Base-by-base conservation (phyloP, 768 basidiomycete genomes). In the Termitomyces sp. region DNA sequence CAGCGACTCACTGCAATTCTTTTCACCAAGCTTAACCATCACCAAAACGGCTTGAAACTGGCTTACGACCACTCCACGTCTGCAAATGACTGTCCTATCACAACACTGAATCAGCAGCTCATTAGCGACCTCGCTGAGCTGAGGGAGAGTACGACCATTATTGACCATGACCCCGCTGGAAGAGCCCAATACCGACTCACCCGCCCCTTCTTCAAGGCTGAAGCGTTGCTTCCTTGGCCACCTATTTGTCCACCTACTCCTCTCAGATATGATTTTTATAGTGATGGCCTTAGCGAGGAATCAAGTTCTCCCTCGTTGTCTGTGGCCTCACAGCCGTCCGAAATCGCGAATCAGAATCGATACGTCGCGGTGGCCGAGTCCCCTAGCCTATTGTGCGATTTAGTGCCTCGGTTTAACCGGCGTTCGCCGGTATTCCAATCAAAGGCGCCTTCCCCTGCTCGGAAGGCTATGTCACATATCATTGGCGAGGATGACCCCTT, bases 51-150 rank as follows among this genome's bases (percentile, higher is more conserved):
- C 6, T 6, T 2, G 2, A 6, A 54, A n/a, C 8, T 20, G 0
- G 28, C 13, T 43, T 0, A 18, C 18, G 9, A n/a, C 38, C 23
- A 30, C 9, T 40, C 2, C 4, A 36, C 9, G 23, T 26, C 8
- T 40, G 9, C 10, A 14, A 23, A 40, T 8, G 26, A 16, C 9
- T 18, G 4, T 12, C 9, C 18, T 14, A 5, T 12, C 2, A n/a
- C 2, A 18, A 9, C 12, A 40, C 1, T 14, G 33, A 18, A 35
- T n/a, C 47, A 44, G 13, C 12, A 33, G 10, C 44, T 58, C 28
- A 36, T 46, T 55, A 14, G 47, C 7, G 54, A 54, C 14, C 47
- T 61, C 5, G 51, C 57, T n/a, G 50, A 55, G 14, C 49, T 58
- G 30, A 52, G 61, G 36, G 44, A 58, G 14, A 30, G 43, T 14